Percentiles rank a stretch among this genome's conserved stretches.
phyloP scores from a whole-genome alignment of 345 rosid species.

The Eucalyptus viminalis region DNA sequence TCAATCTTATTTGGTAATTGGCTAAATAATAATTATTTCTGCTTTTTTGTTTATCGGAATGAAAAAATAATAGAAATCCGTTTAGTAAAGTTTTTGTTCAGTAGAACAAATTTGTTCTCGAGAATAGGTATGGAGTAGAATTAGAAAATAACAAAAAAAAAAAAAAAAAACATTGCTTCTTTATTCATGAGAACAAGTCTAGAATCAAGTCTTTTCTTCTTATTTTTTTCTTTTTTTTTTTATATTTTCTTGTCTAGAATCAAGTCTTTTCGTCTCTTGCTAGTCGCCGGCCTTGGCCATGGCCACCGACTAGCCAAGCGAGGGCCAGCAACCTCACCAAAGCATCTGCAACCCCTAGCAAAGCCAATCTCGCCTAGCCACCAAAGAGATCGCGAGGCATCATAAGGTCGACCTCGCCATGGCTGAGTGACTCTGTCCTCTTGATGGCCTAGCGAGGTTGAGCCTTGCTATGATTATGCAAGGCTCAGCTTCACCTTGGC shows the following conservation, averaged over 20 bases:
- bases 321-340: fast-evolving
- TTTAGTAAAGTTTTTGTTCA: no score
- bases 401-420: fast-evolving
- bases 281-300: fast-evolving
- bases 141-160: no score
- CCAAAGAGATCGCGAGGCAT: fast-evolving
- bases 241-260: no score
- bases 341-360: fast-evolving
- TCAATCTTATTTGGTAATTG: fast-evolving
- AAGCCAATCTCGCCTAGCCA: fast-evolving
- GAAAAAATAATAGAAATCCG: no score
- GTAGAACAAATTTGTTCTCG: fast-evolving
- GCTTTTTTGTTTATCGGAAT: fast-evolving
- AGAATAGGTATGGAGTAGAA: no score
- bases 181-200: no score
- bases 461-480: fast-evolving
- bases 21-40: no score
- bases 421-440: fast-evolving
- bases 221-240: no score
- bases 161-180: no score
- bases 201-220: no score
- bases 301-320: fast-evolving
- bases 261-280: no score
- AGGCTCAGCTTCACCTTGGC: no score
- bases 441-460: fast-evolving